These are phyloP conservation scores for Microbotryomycetes sp. DNA, from an alignment of 1,284 basidiomycete species.

Conservation along the genomic window DNA sequence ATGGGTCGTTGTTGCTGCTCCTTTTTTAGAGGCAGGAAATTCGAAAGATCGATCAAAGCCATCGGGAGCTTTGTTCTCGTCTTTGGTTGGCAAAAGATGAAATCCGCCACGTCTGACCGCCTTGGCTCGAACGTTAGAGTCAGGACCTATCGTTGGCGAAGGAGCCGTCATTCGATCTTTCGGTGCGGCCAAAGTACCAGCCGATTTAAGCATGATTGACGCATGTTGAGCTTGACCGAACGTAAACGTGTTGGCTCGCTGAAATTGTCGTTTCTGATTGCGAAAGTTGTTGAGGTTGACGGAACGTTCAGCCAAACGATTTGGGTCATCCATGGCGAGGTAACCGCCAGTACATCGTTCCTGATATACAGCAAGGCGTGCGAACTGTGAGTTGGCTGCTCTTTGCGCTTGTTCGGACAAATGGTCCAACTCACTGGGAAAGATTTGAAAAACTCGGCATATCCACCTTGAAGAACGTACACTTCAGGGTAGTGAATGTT, in stretches of 20 bases:
- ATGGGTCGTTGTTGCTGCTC: neutral
- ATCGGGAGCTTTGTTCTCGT: constrained; percentile 11
- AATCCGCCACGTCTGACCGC: neutral
- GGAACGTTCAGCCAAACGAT: constrained; percentile 66
- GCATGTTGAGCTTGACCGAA: constrained; percentile 30
- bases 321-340: constrained; percentile 89
- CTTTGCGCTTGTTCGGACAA: neutral
- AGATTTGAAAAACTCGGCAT: constrained; percentile 73
- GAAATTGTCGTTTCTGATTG: constrained; percentile 46
- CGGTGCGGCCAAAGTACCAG: neutral
- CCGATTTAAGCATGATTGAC: constrained; percentile 13
- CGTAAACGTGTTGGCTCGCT: constrained; percentile 31
- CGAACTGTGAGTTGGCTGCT: too few relatives aligned
- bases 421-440: constrained; percentile 45
- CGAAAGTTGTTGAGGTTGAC: constrained; percentile 88
- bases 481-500: constrained; percentile 93
- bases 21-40: constrained; percentile 19
- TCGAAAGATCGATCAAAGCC: constrained; percentile 11
- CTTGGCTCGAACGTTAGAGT: neutral
- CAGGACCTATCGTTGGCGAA: constrained; percentile 2
- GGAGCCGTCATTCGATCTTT: neutral
- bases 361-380: constrained; percentile 27
- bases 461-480: constrained; percentile 94
- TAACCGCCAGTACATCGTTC: constrained; percentile 71
- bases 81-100: neutral